Conservation (phyloP, 164 flowering plant species). For the Magnolia kwangsiensis region DNA sequence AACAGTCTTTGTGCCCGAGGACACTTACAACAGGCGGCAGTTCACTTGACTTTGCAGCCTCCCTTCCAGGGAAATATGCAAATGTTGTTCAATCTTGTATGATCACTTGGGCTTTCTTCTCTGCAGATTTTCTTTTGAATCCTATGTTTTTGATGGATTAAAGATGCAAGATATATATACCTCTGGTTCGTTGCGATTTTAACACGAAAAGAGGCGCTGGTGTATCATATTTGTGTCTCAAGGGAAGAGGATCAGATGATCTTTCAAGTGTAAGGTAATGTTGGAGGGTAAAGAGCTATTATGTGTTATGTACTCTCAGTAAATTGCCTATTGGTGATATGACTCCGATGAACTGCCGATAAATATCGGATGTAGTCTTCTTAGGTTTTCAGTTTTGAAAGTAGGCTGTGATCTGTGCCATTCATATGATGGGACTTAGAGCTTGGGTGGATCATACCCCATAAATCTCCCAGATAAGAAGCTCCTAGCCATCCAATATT, state of each 20-base stretch:
- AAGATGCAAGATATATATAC: neutral
- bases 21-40: constrained; percentile 74
- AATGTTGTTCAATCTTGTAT: neutral
- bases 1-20: constrained; percentile 88
- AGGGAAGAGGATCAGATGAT: neutral
- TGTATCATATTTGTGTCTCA: neutral
- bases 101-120: neutral
- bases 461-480: too few species aligned
- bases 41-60: constrained; percentile 28
- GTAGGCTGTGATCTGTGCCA: too few species aligned
- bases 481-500: too few species aligned
- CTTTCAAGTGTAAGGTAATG: neutral
- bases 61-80: constrained; percentile 11
- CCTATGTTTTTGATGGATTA: neutral
- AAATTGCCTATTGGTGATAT: neutral
- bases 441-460: too few species aligned
- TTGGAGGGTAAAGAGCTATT: neutral
- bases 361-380: too few species aligned
- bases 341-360: too few species aligned
- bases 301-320: neutral
- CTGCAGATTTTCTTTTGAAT: neutral
- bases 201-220: neutral
- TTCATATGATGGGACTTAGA: too few species aligned
- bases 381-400: too few species aligned
- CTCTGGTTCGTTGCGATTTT: neutral